Conservation (phyloP, 1,284 basidiomycete genomes). For the Meira miltonrushii region DNA sequence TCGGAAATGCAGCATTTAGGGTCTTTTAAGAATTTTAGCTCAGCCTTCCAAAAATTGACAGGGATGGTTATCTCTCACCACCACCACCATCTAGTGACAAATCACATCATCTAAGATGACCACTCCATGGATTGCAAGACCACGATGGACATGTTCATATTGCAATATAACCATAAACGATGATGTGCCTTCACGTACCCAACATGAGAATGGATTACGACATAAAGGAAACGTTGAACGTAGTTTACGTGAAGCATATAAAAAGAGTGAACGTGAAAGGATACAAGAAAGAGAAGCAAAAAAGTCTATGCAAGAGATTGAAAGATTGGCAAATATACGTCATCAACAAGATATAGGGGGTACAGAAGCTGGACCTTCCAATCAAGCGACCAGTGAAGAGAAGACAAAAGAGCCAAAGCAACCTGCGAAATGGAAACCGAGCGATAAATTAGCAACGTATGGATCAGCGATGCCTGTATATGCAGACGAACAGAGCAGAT, state of each 20-base stretch:
- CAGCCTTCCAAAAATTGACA: not conserved
- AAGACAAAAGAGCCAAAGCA: not conserved
- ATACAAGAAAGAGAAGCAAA: slow-evolving; percentile 79
- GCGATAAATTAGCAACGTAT: slow-evolving; percentile 77
- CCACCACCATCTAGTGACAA: not conserved
- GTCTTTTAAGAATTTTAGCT: not conserved
- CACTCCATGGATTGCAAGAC: slow-evolving; percentile 35
- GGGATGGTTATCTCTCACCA: not conserved
- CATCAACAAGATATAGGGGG: not conserved
- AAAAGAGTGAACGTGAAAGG: slow-evolving; percentile 79
- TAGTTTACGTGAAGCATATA: slow-evolving; percentile 85
- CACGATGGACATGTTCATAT: slow-evolving; percentile 50
- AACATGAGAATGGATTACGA: slow-evolving; percentile 86
- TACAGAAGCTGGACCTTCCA: slow-evolving; percentile 6
- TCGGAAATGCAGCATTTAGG: not conserved
- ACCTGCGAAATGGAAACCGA: slow-evolving; percentile 57
- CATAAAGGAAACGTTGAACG: slow-evolving; percentile 92
- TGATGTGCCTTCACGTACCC: slow-evolving; percentile 64
- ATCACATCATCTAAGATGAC: not conserved
- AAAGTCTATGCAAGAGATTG: slow-evolving; percentile 76
- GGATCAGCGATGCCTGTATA: slow-evolving; percentile 69
- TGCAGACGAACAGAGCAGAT: not conserved
- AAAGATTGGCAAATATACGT: slow-evolving; percentile 64
- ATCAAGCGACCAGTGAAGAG: not conserved
- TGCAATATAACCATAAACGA: slow-evolving; percentile 49